Evolutionary conservation across 192 early-diverging fungal species (phyloP).

Genomic region (Gonapodya prolifera): DNA sequence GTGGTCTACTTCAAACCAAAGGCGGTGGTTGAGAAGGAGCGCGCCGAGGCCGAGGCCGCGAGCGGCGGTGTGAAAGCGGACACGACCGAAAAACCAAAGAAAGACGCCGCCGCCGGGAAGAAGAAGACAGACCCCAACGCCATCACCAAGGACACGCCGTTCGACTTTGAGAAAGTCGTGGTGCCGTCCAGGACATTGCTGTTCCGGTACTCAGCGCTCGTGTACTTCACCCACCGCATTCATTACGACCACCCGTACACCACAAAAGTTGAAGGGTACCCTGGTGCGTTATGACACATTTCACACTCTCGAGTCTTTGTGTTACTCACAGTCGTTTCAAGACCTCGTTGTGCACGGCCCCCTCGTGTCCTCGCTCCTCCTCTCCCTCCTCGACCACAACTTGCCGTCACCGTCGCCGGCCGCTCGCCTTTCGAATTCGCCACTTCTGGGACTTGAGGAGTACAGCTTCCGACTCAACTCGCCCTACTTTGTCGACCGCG

Average conservation of each 20-base stretch:
- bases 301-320: neutral
- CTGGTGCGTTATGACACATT: neutral
- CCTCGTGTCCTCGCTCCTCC: neutral
- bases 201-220: slow-evolving; percentile 4
- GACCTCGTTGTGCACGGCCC: slow-evolving; percentile 7
- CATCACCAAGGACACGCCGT: neutral
- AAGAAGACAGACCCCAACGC: neutral
- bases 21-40: neutral
- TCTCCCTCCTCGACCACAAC: neutral
- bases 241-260: slow-evolving; percentile 5
- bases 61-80: neutral
- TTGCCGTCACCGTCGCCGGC: neutral
- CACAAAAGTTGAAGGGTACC: neutral
- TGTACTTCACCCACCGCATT: neutral
- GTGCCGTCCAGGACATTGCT: neutral
- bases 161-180: neutral
- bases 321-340: neutral
- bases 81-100: neutral
- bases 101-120: neutral
- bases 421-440: neutral
- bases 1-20: slow-evolving; percentile 3
- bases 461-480: slow-evolving; percentile 5
- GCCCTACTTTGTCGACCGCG: slow-evolving; percentile 1
- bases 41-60: neutral
- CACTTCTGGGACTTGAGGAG: neutral